Conservation (phyloP, 129 eudicot genomes). For the Mikania micrantha region DNA sequence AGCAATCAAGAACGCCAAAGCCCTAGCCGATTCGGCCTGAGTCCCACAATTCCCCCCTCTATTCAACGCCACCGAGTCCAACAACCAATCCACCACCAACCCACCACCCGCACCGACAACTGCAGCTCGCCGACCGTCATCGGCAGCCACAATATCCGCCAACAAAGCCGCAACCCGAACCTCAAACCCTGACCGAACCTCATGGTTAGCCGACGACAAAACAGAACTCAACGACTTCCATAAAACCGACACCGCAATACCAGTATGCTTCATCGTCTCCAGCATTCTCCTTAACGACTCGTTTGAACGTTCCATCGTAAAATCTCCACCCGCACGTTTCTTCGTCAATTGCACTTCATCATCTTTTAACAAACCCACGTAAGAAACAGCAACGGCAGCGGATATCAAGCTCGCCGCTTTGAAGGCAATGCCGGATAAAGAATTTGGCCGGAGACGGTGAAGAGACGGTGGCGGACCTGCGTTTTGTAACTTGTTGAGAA, state of each 20-base stretch:
- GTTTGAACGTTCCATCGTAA: conserved; percentile 40
- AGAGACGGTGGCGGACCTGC: conserved; percentile 21
- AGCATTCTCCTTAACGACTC: conserved; percentile 39
- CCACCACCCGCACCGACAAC: conserved; percentile 89
- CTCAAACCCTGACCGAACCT: conserved; percentile 85
- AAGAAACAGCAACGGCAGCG: conserved; percentile 30
- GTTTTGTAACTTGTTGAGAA: conserved; percentile 11
- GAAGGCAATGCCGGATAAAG: conserved; percentile 32
- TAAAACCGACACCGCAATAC: conserved; percentile 70
- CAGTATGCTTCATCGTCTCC: conserved; percentile 58
- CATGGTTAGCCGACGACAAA: conserved; percentile 67
- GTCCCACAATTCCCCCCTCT: conserved; percentile 43
- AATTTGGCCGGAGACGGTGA: conserved; percentile 14
- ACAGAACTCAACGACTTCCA: conserved; percentile 82
- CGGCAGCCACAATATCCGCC: conserved; percentile 95
- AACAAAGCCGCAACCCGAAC: conserved; percentile 80
- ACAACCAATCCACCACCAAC: conserved; percentile 80
- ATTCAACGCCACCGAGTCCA: conserved; percentile 62
- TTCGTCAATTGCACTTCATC: conserved; percentile 5
- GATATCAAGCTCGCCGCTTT: conserved; percentile 48
- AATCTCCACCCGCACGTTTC: conserved; percentile 19
- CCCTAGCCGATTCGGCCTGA: conserved; percentile 90
- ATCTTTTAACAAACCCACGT: conserved; percentile 7
- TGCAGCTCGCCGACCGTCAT: conserved; percentile 67
- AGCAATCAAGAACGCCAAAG: conserved; percentile 88